These are phyloP conservation scores for Trichoderma koningii DNA, from an alignment of 2,329 filamentous ascomycete genomes.

Conservation along the genomic window DNA sequence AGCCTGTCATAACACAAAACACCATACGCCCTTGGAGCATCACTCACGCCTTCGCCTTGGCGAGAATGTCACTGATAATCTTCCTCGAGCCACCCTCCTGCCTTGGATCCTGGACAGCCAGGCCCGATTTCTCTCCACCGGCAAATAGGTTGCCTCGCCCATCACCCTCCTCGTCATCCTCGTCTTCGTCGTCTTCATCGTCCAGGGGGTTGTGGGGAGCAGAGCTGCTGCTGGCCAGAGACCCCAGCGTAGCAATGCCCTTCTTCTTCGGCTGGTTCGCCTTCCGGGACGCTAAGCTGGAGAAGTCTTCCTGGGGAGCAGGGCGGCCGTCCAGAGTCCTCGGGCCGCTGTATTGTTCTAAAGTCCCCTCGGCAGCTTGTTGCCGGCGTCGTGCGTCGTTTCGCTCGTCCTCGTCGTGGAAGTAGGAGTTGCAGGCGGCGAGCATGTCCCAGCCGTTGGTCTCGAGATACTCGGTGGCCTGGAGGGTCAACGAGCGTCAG, in stretches of 20 bases:
- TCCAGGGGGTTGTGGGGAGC: constrained; percentile 49
- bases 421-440: constrained; percentile 64
- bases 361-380: constrained; percentile 42
- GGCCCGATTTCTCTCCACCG: constrained; percentile 79
- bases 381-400: constrained; percentile 48
- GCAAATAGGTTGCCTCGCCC: constrained; percentile 72
- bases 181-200: constrained; percentile 61
- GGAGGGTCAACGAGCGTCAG: background rate
- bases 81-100: constrained; percentile 53
- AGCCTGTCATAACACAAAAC: background rate
- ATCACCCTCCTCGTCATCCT: constrained; percentile 59
- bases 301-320: constrained; percentile 47
- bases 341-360: constrained; percentile 56
- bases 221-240: constrained; percentile 48
- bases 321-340: constrained; percentile 65
- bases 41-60: constrained; percentile 62
- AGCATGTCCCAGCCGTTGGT: constrained; percentile 68
- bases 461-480: constrained; percentile 69
- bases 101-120: constrained; percentile 66
- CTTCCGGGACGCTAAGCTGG: constrained; percentile 39
- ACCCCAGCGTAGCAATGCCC: constrained; percentile 63
- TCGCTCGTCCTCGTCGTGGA: constrained; percentile 56
- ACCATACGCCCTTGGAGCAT: background rate
- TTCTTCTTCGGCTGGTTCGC: constrained; percentile 53
- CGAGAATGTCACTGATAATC: constrained; percentile 64